Evolutionary conservation across 2,329 filamentous ascomycete genomes (phyloP), one percentile per base, ranked within the genome.

Genomic region (Raffaelea ambrosiae): DNA sequence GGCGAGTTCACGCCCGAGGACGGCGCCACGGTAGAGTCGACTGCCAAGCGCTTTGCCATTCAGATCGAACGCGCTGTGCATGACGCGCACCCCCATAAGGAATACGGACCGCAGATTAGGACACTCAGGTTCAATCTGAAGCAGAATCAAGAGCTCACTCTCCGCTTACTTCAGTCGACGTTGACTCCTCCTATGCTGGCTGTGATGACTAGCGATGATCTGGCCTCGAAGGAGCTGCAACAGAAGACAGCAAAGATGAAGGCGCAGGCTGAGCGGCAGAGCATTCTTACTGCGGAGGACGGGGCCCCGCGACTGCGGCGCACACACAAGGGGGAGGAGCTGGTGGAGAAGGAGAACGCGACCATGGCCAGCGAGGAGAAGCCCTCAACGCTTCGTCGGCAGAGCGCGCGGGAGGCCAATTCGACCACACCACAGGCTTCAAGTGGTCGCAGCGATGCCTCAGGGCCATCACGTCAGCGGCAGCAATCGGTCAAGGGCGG

Each of bases 281-380:
- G 91, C 41, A 90, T 93, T 42, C 76, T 95, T 31, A 82, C 91
- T 51, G 79, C 88, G 14, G 79, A 86, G 19, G 81, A 86, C 18
- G 87, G 79, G 3, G 88, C 79, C 2, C 86, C 90, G 4, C 81
- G 89, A 3, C 83, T 96, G 48, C 79, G 89, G 58, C 82, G 87
- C 56, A 96, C 91, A 2, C 91, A 97, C 69, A 97, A 97, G 65
- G 93, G 93, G 13, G 90, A 96, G 50, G 93, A 97, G 61, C 66
- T 95, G 16, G 76, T 97, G 16, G 89, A 91, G 52, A 81, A 85
- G 41, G 88, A 94, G 31, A 73, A 67, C n/a, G 62, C 66, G 35
- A 57, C 52, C 20, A 55, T 61, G 18, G 54, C 59, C 2, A 59
- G 54, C 21, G 65, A 67, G 36, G 70, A 70, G 40, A 63, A 61